These are phyloP conservation scores for Aureobasidium melanogenum DNA, from an alignment of 2,329 filamentous ascomycete genomes.

Conservation along the genomic window DNA sequence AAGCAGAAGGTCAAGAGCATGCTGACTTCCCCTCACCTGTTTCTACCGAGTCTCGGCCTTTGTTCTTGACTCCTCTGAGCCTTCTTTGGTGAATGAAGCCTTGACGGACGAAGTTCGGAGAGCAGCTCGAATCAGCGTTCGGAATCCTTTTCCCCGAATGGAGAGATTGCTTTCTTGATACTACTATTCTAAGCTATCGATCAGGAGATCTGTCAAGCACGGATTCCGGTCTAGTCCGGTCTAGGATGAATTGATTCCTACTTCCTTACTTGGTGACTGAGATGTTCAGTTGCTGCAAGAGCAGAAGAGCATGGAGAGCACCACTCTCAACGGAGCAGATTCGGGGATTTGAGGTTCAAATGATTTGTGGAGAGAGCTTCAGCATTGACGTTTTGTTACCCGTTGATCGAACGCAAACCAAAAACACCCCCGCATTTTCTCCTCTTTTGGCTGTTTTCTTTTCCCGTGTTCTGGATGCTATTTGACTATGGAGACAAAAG, in stretches of 20 bases:
- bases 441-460: background rate
- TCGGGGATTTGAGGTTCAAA: background rate
- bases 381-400: background rate
- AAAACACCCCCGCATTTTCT: background rate
- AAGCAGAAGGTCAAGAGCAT: background rate
- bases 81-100: too few species aligned
- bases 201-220: too few species aligned
- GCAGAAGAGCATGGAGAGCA: background rate
- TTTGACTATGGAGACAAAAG: too few species aligned
- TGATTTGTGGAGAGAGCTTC: conserved; percentile 3
- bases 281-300: too few species aligned
- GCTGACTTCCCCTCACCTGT: too few species aligned
- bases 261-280: background rate
- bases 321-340: background rate
- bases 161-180: background rate
- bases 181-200: too few species aligned
- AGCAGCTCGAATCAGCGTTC: background rate
- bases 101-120: background rate
- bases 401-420: background rate
- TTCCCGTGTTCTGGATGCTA: background rate
- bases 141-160: background rate
- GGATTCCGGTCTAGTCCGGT: too few species aligned
- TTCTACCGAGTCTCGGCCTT: background rate
- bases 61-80: background rate
- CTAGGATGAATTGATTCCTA: too few species aligned